phyloP scores from a whole-genome alignment of 2,329 filamentous ascomycete genomes.

The Aspergillus japonicus region DNA sequence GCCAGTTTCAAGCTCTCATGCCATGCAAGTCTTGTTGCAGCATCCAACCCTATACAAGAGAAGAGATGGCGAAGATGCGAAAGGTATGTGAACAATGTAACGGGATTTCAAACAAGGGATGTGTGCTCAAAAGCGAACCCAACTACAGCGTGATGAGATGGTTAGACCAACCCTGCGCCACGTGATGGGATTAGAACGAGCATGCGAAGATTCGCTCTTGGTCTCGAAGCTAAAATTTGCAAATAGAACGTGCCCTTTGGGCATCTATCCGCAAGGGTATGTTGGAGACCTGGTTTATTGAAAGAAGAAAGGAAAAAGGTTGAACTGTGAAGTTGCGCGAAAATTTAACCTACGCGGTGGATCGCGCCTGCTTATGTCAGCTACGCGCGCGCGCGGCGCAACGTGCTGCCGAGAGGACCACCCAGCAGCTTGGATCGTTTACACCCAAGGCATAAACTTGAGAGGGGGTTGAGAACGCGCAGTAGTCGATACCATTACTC shows the following conservation, averaged over 20 bases:
- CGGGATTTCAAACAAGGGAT: conserved; percentile 18
- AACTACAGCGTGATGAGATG: conserved; percentile 29
- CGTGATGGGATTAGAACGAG: conserved; percentile 46
- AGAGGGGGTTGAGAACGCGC: too few relatives aligned
- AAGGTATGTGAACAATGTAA: conserved; percentile 3
- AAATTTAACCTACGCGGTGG: conserved; percentile 21
- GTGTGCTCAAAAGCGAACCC: conserved; percentile 49
- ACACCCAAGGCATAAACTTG: too few relatives aligned
- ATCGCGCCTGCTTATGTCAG: conserved; percentile 15
- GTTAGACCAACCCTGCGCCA: conserved; percentile 23
- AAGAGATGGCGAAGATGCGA: neutral
- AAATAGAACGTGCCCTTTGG: conserved; percentile 32
- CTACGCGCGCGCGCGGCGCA: neutral
- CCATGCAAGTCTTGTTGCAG: neutral
- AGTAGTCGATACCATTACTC: too few relatives aligned
- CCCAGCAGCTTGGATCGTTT: too few relatives aligned
- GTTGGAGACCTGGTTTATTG: conserved; percentile 43
- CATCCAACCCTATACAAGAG: neutral
- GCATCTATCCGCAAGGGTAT: conserved; percentile 46
- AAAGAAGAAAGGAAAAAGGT: conserved; percentile 26
- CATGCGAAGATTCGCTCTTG: conserved; percentile 38
- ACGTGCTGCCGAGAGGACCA: neutral
- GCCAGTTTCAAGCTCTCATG: neutral
- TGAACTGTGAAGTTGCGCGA: conserved; percentile 14
- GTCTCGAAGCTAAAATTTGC: conserved; percentile 46